phyloP scores from a whole-genome alignment of 768 basidiomycete genomes.

The Hypsizygus marmoreus region DNA sequence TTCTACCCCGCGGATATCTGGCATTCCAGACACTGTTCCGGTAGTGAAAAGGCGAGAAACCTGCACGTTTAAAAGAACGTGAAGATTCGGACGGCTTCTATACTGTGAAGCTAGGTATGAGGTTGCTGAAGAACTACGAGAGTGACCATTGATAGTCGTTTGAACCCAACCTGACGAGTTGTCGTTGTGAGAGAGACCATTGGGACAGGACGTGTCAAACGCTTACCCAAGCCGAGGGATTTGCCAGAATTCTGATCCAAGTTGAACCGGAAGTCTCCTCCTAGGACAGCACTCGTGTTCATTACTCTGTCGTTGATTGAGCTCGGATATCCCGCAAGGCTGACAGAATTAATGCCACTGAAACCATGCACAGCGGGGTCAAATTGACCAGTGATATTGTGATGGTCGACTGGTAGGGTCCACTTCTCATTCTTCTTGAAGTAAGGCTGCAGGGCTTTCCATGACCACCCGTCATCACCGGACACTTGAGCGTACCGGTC shows the following conservation, averaged over 20 bases:
- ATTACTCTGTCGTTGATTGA: slow-evolving; percentile 25
- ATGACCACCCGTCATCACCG: slow-evolving; percentile 4
- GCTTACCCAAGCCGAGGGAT: slow-evolving; percentile 18
- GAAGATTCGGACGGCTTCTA: slow-evolving; percentile 6
- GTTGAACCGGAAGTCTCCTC: slow-evolving; percentile 18
- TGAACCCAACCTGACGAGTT: slow-evolving; percentile 19
- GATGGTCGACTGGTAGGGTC: slow-evolving; percentile 23
- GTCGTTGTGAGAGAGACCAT: neutral
- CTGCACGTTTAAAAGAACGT: slow-evolving; percentile 4
- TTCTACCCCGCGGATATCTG: slow-evolving; percentile 5
- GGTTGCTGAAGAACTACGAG: slow-evolving; percentile 23
- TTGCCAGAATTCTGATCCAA: slow-evolving; percentile 19
- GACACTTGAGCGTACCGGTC: slow-evolving; percentile 3
- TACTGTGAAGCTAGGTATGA: slow-evolving; percentile 19
- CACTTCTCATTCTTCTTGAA: slow-evolving; percentile 28
- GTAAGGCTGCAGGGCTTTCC: neutral
- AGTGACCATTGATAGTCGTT: slow-evolving; percentile 17
- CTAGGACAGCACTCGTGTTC: slow-evolving; percentile 20
- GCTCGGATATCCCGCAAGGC: slow-evolving; percentile 20
- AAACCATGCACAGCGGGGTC: slow-evolving; percentile 27
- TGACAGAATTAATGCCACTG: slow-evolving; percentile 22
- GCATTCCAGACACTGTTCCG: neutral
- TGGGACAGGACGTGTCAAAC: neutral
- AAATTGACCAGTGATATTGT: slow-evolving; percentile 27
- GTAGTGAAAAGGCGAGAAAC: slow-evolving; percentile 9